Evolutionary conservation across 2,329 filamentous ascomycete species (phyloP).

Genomic region (Endoconidiophora laricicola): DNA sequence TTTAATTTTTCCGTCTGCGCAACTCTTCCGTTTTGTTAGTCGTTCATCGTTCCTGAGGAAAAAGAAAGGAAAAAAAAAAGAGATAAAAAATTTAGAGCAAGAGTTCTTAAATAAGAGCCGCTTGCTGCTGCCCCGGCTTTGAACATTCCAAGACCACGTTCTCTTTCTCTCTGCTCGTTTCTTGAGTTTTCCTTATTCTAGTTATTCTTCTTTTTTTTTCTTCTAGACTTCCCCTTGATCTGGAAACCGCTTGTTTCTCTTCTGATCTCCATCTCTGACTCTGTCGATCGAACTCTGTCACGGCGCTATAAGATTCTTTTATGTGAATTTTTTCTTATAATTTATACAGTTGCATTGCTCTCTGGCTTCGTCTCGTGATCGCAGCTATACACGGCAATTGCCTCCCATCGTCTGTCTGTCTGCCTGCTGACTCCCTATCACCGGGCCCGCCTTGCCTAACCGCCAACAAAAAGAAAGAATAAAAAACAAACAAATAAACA

Average conservation of each 20-base stretch:
- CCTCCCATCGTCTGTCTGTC: too few relatives aligned
- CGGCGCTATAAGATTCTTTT: neutral
- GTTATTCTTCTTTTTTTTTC: neutral
- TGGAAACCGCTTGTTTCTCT: neutral
- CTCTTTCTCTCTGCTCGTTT: neutral
- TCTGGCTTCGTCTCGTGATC: too few relatives aligned
- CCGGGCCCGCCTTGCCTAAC: too few relatives aligned
- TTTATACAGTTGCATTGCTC: too few relatives aligned
- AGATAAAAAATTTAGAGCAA: neutral
- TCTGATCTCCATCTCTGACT: neutral
- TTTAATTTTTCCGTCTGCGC: neutral
- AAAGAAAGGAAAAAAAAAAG: neutral
- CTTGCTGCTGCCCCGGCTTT: neutral
- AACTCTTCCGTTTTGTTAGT: neutral
- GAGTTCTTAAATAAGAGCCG: neutral
- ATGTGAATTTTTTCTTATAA: neutral
- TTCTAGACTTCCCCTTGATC: neutral
- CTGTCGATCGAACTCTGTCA: neutral
- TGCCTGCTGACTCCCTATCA: too few relatives aligned
- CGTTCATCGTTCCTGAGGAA: neutral
- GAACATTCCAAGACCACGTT: neutral
- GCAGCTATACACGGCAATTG: too few relatives aligned
- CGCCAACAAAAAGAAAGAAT: too few relatives aligned
- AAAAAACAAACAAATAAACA: too few relatives aligned
- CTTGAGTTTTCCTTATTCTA: neutral